A percentile compares a stretch with the other conserved stretches of the same genome.
These are phyloP conservation scores for Lignosus rhinocerotis DNA, from an alignment of 1,284 basidiomycete genomes.

Conservation along the genomic window DNA sequence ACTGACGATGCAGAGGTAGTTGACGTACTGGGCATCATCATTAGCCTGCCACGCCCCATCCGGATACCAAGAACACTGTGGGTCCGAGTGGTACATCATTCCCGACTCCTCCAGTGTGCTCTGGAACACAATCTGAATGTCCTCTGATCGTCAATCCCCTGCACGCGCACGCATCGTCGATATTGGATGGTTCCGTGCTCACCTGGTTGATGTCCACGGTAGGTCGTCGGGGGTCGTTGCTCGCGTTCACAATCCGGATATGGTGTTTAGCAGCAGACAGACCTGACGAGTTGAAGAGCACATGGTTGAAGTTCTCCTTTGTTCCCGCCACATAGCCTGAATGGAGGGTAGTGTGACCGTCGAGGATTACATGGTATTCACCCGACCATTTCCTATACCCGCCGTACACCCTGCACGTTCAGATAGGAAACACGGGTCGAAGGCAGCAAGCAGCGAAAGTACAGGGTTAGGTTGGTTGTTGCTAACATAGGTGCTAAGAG, in stretches of 20 bases:
- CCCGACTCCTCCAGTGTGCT: background rate
- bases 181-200: background rate
- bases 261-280: slow-evolving; percentile 16
- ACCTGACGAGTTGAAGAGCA: slow-evolving; percentile 16
- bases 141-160: background rate
- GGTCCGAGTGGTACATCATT: slow-evolving; percentile 5
- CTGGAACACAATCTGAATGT: slow-evolving; percentile 17
- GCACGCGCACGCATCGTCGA: too few species aligned
- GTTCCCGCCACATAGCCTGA: slow-evolving; percentile 10
- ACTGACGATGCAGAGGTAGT: background rate
- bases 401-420: slow-evolving; percentile 22
- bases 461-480: too few species aligned
- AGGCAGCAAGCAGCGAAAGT: too few species aligned
- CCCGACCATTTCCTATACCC: slow-evolving; percentile 20
- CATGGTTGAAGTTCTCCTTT: slow-evolving; percentile 6
- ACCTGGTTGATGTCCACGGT: slow-evolving; percentile 23
- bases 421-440: background rate
- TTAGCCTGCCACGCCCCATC: slow-evolving; percentile 1
- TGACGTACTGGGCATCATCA: slow-evolving; percentile 1
- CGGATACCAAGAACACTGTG: slow-evolving; percentile 18
- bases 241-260: slow-evolving; percentile 21
- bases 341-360: slow-evolving; percentile 6
- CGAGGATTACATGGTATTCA: slow-evolving; percentile 23
- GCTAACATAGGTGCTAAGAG: background rate
- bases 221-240: slow-evolving; percentile 5